phyloP scores from a whole-genome alignment of 2,329 filamentous ascomycete genomes.

The Periconia sp. region DNA sequence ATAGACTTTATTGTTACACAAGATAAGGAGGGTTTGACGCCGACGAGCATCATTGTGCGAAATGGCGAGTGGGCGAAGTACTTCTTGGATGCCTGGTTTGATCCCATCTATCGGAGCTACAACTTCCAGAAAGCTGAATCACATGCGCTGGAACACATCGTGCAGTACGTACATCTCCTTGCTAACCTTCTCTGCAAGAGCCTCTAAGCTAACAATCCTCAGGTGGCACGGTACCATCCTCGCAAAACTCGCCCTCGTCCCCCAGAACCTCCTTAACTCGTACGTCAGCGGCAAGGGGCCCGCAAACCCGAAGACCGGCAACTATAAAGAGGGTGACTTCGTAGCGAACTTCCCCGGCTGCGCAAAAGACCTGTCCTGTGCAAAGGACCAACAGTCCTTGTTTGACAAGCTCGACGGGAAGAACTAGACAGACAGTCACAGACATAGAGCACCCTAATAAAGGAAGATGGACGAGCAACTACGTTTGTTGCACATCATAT shows the following conservation, averaged over 20 bases:
- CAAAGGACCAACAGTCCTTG: slow-evolving; percentile 69
- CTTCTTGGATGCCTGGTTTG: slow-evolving; percentile 94
- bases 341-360: slow-evolving; percentile 81
- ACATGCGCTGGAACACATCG: slow-evolving; percentile 76
- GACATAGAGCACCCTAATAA: not conserved
- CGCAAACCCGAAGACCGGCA: slow-evolving; percentile 50
- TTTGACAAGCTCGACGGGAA: slow-evolving; percentile 42
- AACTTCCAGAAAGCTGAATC: slow-evolving; percentile 95
- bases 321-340: slow-evolving; percentile 84
- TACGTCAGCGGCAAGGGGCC: slow-evolving; percentile 66
- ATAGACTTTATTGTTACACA: slow-evolving; percentile 85
- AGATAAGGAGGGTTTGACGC: slow-evolving; percentile 78
- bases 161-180: slow-evolving; percentile 49
- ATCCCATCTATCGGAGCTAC: slow-evolving; percentile 90
- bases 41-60: slow-evolving; percentile 78
- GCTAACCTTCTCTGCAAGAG: not conserved
- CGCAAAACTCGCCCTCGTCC: slow-evolving; percentile 86
- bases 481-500: too few relatives aligned
- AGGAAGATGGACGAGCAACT: not conserved
- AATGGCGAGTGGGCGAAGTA: slow-evolving; percentile 91
- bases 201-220: slow-evolving; percentile 29
- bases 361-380: slow-evolving; percentile 66
- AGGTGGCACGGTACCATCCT: slow-evolving; percentile 98
- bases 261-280: slow-evolving; percentile 81
- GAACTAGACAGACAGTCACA: slow-evolving; percentile 8